phyloP scores from a whole-genome alignment of 108 stramenopile species.

The Fistulifera solaris region DNA sequence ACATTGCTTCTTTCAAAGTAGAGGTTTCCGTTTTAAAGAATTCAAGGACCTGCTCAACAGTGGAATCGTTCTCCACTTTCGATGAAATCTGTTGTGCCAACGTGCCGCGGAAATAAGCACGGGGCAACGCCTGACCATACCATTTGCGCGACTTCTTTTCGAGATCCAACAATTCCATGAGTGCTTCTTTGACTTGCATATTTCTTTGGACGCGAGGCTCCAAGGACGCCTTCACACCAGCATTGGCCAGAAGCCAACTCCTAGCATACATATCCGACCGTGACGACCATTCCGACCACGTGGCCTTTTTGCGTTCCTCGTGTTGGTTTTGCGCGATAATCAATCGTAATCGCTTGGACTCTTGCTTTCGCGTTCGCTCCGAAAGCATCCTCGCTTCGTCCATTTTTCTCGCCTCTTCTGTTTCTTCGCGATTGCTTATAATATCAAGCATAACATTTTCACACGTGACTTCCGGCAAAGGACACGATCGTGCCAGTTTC shows the following conservation, averaged over 20 bases:
- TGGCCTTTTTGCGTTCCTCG: neutral
- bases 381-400: conserved; percentile 1
- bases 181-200: neutral
- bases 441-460: neutral
- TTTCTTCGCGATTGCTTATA: neutral
- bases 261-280: neutral
- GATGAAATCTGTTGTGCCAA: conserved; percentile 19
- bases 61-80: conserved; percentile 10
- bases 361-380: neutral
- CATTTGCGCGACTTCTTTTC: neutral
- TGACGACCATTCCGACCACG: neutral
- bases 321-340: neutral
- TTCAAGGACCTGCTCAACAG: too few species aligned
- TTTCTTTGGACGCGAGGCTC: neutral
- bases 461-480: neutral
- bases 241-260: neutral
- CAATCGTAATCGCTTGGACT: neutral
- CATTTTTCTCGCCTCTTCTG: neutral
- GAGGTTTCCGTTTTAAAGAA: neutral
- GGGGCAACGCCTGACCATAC: neutral
- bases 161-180: neutral
- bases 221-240: neutral
- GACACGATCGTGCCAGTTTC: neutral
- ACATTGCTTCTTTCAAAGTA: neutral
- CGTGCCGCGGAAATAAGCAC: conserved; percentile 16